Base-by-base conservation (phyloP, 257 asterid species). In the Thymus mandschuricus region DNA sequence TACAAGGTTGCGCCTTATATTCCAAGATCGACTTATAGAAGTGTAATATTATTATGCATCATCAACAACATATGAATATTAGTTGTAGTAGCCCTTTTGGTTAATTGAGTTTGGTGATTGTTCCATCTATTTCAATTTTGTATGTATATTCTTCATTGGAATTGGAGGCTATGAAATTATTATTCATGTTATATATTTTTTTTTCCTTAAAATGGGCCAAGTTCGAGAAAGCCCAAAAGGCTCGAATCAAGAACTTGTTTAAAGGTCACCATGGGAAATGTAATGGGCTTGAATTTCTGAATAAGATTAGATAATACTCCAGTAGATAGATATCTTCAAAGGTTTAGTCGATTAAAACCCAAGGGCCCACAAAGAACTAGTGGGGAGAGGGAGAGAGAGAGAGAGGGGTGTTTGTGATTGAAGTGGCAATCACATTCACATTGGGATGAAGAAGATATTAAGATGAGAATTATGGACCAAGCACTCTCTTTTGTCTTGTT, bases 391-490 rank as follows among this genome's bases (percentile, higher is more conserved):
- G 70, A 70, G 60, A 65, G 81, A 65, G 69, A 69, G 73, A 7
- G 4, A 21, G 31, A 67, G 30, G 64, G 21, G 69, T 38, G 27
- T 35, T 58, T 8, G 74, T 57, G 65, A 71, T 29, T 58, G 73
- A 58, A 71, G 72, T 63, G 71, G 60, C 81, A 67, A 56, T 56
- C 65, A 52, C 21, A 44, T 30, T 77, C 65, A 52, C 21, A 52
- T 30, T 77, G 71, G 57, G 5, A 66, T 54, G 45, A 52, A 54
- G 80, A 76, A 54, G 80, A 76, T 76, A 10, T 69, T 45, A 63
- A 69, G 80, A 76, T 70, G 80, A 76, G 76, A 64, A 76, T 69
- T 76, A 69, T 69, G 28, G 68, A 66, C 81, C 78, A 66, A 72
- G 75, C 76, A 55, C 78, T 55, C 64, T 46, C 41, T 46, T 66